Conservation (phyloP, 768 basidiomycete genomes). For the Termitomyces sp. region DNA sequence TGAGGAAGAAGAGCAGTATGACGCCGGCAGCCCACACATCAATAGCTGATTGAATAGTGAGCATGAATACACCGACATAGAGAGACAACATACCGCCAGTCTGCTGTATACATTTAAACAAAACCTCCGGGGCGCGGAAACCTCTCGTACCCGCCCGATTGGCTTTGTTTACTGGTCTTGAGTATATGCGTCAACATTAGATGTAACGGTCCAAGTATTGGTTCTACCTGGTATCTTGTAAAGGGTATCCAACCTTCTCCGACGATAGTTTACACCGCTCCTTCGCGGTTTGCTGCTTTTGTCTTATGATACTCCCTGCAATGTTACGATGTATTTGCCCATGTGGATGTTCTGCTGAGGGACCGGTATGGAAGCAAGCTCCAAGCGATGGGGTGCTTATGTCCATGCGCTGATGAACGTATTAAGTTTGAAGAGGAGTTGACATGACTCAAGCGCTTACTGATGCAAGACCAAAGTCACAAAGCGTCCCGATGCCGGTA, state of each 20-base stretch:
- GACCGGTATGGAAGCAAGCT: conserved; percentile 76
- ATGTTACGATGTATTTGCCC: conserved; percentile 50
- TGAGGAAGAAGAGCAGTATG: conserved; percentile 90
- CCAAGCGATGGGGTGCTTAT: conserved; percentile 38
- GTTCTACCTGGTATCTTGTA: conserved; percentile 67
- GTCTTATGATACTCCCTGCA: conserved; percentile 49
- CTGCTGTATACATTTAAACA: conserved; percentile 93
- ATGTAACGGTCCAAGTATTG: background rate
- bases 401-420: conserved; percentile 53
- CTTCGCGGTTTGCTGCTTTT: conserved; percentile 60
- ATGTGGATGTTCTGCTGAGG: conserved; percentile 63
- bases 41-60: conserved; percentile 58
- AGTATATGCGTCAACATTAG: conserved; percentile 5
- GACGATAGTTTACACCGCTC: conserved; percentile 49
- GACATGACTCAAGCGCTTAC: conserved; percentile 42
- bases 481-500: conserved; percentile 80
- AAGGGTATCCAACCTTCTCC: conserved; percentile 76
- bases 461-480: conserved; percentile 95
- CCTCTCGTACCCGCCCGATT: conserved; percentile 97
- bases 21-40: conserved; percentile 96
- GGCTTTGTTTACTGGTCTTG: conserved; percentile 81
- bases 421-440: background rate
- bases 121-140: conserved; percentile 94
- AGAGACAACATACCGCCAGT: conserved; percentile 66
- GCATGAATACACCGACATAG: background rate